phyloP scores from a whole-genome alignment of 495 filamentous ascomycete genomes.

The Penicillium desertorum region DNA sequence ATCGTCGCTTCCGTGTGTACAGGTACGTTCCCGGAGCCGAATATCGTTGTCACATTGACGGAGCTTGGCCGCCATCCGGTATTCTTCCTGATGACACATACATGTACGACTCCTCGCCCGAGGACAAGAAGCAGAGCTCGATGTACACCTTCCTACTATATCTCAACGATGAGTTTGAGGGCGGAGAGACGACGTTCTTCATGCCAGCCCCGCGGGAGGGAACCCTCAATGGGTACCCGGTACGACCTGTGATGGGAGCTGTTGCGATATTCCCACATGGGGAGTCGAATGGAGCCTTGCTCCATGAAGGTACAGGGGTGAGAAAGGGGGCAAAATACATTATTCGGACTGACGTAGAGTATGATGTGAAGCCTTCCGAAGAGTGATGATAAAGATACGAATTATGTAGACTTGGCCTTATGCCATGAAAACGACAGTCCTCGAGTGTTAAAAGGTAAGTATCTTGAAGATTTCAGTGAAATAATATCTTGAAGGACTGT shows the following conservation, averaged over 20 bases:
- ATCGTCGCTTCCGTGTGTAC: slow-evolving; percentile 43
- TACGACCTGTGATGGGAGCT: slow-evolving; percentile 42
- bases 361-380: slow-evolving; percentile 36
- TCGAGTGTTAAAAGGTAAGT: neutral
- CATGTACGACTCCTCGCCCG: slow-evolving; percentile 40
- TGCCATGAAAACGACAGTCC: neutral
- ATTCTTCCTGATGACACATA: slow-evolving; percentile 38
- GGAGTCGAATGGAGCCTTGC: slow-evolving; percentile 39
- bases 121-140: slow-evolving; percentile 38
- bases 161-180: slow-evolving; percentile 44
- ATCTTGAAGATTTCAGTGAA: neutral
- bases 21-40: slow-evolving; percentile 43
- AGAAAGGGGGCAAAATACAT: slow-evolving; percentile 43
- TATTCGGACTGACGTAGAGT: slow-evolving; percentile 43
- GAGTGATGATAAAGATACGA: slow-evolving; percentile 5
- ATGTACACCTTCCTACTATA: slow-evolving; percentile 46
- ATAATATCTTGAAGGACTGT: neutral
- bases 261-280: slow-evolving; percentile 44
- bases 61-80: slow-evolving; percentile 42
- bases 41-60: slow-evolving; percentile 42
- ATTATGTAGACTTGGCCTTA: slow-evolving; percentile 1
- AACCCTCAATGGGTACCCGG: slow-evolving; percentile 39
- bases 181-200: slow-evolving; percentile 44
- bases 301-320: slow-evolving; percentile 43
- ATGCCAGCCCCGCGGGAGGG: slow-evolving; percentile 38